phyloP scores from a whole-genome alignment of 495 filamentous ascomycete genomes.

The Penicillium canescens region DNA sequence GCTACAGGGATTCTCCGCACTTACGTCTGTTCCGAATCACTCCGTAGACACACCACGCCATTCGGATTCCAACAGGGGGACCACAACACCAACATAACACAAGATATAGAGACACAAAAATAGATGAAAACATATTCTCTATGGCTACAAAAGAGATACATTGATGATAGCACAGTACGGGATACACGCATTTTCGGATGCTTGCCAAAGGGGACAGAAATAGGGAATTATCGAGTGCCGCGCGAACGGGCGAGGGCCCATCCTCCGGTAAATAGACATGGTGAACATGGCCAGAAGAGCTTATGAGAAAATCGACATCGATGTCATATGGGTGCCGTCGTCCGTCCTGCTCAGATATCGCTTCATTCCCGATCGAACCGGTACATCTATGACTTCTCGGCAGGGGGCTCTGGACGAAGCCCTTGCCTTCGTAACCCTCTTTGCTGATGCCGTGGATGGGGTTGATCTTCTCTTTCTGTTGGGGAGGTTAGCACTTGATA shows the following conservation, averaged over 20 bases:
- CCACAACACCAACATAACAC: background rate
- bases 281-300: constrained; percentile 15
- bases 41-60: constrained; percentile 21
- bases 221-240: constrained; percentile 17
- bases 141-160: constrained; percentile 52
- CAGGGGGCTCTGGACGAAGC: constrained; percentile 74
- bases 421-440: constrained; percentile 77
- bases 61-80: background rate
- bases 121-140: constrained; percentile 27
- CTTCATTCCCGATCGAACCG: constrained; percentile 27
- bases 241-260: constrained; percentile 7
- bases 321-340: constrained; percentile 1
- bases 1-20: constrained; percentile 34
- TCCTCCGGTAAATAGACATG: constrained; percentile 9
- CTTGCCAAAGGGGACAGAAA: constrained; percentile 35
- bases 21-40: constrained; percentile 30
- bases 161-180: constrained; percentile 55
- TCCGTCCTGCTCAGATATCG: constrained; percentile 16
- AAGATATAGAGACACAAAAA: constrained; percentile 7
- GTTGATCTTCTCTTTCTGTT: constrained; percentile 80
- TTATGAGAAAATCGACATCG: background rate
- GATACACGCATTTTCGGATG: constrained; percentile 48
- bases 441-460: constrained; percentile 82
- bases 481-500: constrained; percentile 16
- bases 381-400: constrained; percentile 40